Evolutionary conservation across 331 rosid genomes (phyloP).

Genomic region (Phaseolus coccineus): DNA sequence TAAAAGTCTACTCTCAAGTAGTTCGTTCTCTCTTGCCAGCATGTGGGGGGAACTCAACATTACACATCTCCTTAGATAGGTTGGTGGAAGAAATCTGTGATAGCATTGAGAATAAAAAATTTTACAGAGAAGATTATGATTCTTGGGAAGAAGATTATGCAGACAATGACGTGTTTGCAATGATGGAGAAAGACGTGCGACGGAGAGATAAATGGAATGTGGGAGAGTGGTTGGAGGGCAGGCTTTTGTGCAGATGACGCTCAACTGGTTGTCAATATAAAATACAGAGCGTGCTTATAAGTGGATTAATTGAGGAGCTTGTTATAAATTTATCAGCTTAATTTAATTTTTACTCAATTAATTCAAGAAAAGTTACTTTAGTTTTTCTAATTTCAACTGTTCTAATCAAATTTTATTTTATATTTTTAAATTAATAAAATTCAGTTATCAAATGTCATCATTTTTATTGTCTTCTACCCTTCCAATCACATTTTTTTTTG

Average conservation of each 20-base stretch:
- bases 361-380: too few relatives aligned
- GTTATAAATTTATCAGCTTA: constrained; percentile 38
- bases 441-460: too few relatives aligned
- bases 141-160: constrained; percentile 28
- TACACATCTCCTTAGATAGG: neutral
- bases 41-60: neutral
- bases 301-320: constrained; percentile 61
- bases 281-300: constrained; percentile 53
- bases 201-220: constrained; percentile 45
- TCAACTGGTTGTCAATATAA: constrained; percentile 58
- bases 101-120: constrained; percentile 50
- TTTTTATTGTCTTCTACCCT: too few relatives aligned
- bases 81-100: constrained; percentile 59
- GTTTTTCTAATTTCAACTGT: too few relatives aligned
- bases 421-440: too few relatives aligned
- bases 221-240: constrained; percentile 68
- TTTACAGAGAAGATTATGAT: constrained; percentile 45
- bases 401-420: too few relatives aligned
- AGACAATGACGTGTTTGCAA: neutral
- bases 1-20: constrained; percentile 17
- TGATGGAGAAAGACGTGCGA: constrained; percentile 23
- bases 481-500: too few relatives aligned
- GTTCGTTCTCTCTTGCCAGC: neutral
- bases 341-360: too few relatives aligned
- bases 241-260: constrained; percentile 65